Evolutionary conservation across 2,329 filamentous ascomycete genomes (phyloP).

Genomic region (Coniella vitis): DNA sequence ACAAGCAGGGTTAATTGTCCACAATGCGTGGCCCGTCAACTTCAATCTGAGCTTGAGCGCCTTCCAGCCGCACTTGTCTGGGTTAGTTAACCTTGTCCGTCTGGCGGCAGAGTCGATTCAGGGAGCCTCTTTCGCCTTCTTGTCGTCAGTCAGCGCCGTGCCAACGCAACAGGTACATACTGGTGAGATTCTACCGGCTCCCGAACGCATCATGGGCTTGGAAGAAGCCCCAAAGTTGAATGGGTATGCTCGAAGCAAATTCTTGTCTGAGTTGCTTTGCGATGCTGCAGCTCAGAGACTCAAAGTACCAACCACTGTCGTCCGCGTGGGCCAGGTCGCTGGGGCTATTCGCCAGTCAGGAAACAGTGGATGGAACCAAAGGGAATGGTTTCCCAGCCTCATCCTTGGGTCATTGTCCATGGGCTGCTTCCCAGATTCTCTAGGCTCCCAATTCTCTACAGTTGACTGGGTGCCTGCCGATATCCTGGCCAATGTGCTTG

Average conservation of each 20-base stretch:
- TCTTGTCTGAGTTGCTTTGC: slow-evolving; percentile 29
- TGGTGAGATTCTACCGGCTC: background rate
- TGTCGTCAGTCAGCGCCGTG: slow-evolving; percentile 42
- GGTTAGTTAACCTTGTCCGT: slow-evolving; percentile 33
- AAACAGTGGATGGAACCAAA: background rate
- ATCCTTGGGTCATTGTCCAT: slow-evolving; percentile 1
- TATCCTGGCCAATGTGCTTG: slow-evolving; percentile 28
- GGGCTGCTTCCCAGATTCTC: slow-evolving; percentile 11
- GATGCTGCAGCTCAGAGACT: slow-evolving; percentile 23
- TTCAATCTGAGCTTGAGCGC: slow-evolving; percentile 45
- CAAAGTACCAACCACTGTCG: slow-evolving; percentile 22
- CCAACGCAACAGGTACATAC: slow-evolving; percentile 20
- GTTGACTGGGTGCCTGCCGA: slow-evolving; percentile 41
- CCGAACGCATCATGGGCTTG: slow-evolving; percentile 20
- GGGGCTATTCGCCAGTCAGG: slow-evolving; percentile 17
- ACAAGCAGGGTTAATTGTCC: slow-evolving; percentile 37
- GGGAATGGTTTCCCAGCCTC: slow-evolving; percentile 4
- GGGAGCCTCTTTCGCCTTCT: slow-evolving; percentile 35
- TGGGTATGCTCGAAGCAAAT: slow-evolving; percentile 31
- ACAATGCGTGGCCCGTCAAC: slow-evolving; percentile 49
- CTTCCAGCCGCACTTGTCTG: slow-evolving; percentile 39
- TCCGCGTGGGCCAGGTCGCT: slow-evolving; percentile 29
- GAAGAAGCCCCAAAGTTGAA: slow-evolving; percentile 20
- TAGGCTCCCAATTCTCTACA: slow-evolving; percentile 26
- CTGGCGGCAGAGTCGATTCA: slow-evolving; percentile 22